Evolutionary conservation across 805 yeast genomes (phyloP).

Genomic region (Starmerella scarabaei): DNA sequence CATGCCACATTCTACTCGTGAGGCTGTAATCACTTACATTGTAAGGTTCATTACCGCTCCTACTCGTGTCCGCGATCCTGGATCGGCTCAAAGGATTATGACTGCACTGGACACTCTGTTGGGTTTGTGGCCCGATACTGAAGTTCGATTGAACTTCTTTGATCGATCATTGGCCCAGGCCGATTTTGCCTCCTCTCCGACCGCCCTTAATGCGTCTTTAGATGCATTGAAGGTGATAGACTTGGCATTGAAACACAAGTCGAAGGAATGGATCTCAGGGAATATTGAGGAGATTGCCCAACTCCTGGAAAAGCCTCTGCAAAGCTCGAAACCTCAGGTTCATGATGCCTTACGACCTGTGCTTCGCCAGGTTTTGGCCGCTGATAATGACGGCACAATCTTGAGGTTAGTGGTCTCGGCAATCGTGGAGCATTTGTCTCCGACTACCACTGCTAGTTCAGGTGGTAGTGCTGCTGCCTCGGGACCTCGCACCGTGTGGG

Average conservation of each 20-base stretch:
- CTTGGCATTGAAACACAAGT: conserved; percentile 67
- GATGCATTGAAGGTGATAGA: conserved; percentile 85
- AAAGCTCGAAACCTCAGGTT: conserved; percentile 71
- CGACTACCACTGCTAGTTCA: not conserved
- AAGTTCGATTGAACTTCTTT: conserved; percentile 74
- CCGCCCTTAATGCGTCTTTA: conserved; percentile 59
- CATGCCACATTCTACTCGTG: conserved; percentile 68
- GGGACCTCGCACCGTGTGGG: conserved; percentile 34
- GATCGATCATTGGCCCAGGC: conserved; percentile 74
- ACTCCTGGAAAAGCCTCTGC: conserved; percentile 66
- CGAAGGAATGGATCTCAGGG: conserved; percentile 63
- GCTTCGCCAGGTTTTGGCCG: conserved; percentile 28
- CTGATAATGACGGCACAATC: conserved; percentile 7
- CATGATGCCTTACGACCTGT: conserved; percentile 76
- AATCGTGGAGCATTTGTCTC: conserved; percentile 9
- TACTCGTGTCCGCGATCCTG: conserved; percentile 56
- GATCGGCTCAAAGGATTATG: conserved; percentile 67
- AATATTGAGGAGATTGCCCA: conserved; percentile 58
- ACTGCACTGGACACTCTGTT: conserved; percentile 62
- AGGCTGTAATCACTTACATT: conserved; percentile 78
- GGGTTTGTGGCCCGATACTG: conserved; percentile 79
- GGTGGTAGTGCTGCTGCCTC: not conserved
- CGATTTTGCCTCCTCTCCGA: conserved; percentile 45
- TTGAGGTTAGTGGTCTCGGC: conserved; percentile 8
- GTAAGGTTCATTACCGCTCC: conserved; percentile 71